Conservation (phyloP, 768 basidiomycete species). For the Lanmaoa pseudosensibilis region DNA sequence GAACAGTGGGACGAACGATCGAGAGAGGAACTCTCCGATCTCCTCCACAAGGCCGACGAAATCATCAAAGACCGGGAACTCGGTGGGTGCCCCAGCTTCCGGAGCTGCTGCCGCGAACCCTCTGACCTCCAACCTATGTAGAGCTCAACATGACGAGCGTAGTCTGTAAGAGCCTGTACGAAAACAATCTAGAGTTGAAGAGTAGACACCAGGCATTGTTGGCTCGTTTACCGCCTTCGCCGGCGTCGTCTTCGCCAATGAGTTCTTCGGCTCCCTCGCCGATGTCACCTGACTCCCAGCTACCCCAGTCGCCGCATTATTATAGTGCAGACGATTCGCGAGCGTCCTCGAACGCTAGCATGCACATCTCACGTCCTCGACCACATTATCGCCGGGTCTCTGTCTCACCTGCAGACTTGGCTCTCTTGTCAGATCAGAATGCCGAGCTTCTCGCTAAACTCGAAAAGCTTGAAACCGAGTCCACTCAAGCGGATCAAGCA, state of each 20-base stretch:
- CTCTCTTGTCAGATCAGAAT: constrained; percentile 78
- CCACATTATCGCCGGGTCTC: constrained; percentile 46
- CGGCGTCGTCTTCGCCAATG: constrained; percentile 36
- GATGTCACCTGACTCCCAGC: constrained; percentile 25
- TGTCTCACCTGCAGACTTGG: constrained; percentile 67
- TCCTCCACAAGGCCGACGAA: constrained; percentile 70
- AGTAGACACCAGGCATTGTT: constrained; percentile 71
- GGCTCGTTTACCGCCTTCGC: constrained; percentile 55
- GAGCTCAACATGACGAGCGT: constrained; percentile 70
- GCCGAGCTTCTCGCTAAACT: constrained; percentile 75
- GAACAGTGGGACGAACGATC: constrained; percentile 64
- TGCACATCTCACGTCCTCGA: constrained; percentile 26
- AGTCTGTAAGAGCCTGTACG: constrained; percentile 66
- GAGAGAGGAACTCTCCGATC: constrained; percentile 67
- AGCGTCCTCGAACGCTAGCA: constrained; percentile 18
- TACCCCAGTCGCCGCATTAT: constrained; percentile 36
- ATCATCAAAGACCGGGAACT: constrained; percentile 76
- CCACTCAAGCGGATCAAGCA: constrained; percentile 59
- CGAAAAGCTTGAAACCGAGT: constrained; percentile 72
- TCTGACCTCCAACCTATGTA: constrained; percentile 25
- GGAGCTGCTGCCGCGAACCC: background rate
- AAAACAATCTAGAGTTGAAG: constrained; percentile 67
- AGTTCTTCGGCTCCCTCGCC: constrained; percentile 25
- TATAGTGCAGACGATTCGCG: constrained; percentile 31
- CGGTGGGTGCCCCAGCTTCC: constrained; percentile 46